Evolutionary conservation across 805 yeast genomes (phyloP), one percentile per base, ranked within the genome.

Genomic region (Tetrapisispora arboricola): DNA sequence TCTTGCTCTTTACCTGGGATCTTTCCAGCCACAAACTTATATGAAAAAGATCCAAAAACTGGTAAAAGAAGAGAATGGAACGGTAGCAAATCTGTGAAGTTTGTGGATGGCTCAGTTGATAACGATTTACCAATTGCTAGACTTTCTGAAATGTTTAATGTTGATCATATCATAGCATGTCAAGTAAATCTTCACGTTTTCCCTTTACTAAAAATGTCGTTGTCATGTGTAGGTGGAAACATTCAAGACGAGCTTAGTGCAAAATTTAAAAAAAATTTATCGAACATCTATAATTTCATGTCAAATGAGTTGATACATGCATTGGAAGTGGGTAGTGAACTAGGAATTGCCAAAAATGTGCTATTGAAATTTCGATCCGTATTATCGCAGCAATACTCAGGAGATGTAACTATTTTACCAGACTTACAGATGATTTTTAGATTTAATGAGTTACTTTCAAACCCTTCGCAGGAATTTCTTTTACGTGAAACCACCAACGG

Each of bases 121-220:
- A 83, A 84, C 45, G 98, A 90, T 57, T 65, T 90, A 39, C 98
- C 98, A 3, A 80, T 87, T 17, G 72, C 90, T 3, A 71, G 96
- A 49, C 66, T 90, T 15, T 80, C 92, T 19, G 97, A 90, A 57
- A 85, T 90, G 95, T 92, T 90, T 58, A 88, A 90, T 54, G 95
- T 90, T 24, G 94, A 90, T 55, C 96, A 90, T 60, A 87, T 90
- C 47, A 86, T 90, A 49, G 97, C 96, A 0, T 88, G 94, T 35
- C 98, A 90, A 58, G 96, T 90, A 1, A 90, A 90, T 54, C 94
- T 96, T 0, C 97, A 90, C 57, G 94, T 90, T 8, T 84, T 83
- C 1, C 97, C 97, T 0, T 73, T 88, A 40, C 67, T 90, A 50
- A 77, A 76, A 49, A 38, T 80, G 41, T 76, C 86, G 0, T 71